Conservation (phyloP, 345 rosid species). For the Euphorbia lathyris region DNA sequence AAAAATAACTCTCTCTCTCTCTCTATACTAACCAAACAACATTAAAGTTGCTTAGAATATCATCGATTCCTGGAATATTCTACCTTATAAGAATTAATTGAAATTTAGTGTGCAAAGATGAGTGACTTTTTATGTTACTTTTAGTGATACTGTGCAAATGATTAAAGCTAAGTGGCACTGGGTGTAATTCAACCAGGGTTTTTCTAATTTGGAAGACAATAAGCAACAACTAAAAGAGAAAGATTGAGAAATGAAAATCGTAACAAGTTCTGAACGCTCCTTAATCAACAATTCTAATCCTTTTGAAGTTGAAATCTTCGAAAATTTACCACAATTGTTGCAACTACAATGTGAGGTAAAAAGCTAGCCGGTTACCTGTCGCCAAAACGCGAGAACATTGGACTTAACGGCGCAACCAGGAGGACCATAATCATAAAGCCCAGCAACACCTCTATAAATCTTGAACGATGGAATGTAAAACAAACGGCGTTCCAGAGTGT, state of each 20-base stretch:
- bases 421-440: constrained; percentile 88
- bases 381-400: constrained; percentile 87
- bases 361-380: constrained; percentile 73
- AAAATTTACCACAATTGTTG: background rate
- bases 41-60: too few species aligned
- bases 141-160: too few species aligned
- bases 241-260: background rate
- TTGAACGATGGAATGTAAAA: constrained; percentile 81
- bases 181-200: too few species aligned
- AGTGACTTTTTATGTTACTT: too few species aligned
- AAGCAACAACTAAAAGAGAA: background rate
- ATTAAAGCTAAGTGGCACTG: too few species aligned
- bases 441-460: constrained; percentile 92
- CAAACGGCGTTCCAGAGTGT: constrained; percentile 78
- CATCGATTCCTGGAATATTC: too few species aligned
- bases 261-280: too few species aligned
- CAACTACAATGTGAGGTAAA: too few species aligned
- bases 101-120: too few species aligned
- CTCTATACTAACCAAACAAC: too few species aligned
- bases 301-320: background rate
- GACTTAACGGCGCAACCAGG: constrained; percentile 90
- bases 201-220: background rate
- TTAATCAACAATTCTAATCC: background rate
- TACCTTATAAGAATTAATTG: too few species aligned
- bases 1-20: too few species aligned